Evolutionary conservation across 169 alveolate genomes (phyloP).

Genomic region (Plasmodium sp.): DNA sequence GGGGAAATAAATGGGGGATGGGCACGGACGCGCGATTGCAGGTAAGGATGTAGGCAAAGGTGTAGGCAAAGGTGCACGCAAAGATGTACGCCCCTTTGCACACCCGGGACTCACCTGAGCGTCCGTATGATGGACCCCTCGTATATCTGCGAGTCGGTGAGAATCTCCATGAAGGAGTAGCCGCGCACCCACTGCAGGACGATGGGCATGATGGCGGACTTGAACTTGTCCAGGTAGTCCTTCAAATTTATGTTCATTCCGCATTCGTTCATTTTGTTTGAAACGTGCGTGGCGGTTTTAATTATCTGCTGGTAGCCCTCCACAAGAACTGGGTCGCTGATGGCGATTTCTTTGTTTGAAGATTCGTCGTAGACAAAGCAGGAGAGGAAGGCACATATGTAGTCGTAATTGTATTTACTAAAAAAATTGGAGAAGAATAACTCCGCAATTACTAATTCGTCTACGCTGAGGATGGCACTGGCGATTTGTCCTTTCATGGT

Average conservation of each 20-base stretch:
- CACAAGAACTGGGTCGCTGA: constrained; percentile 79
- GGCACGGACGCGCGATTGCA: neutral
- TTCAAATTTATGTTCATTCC: constrained; percentile 90
- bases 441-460: constrained; percentile 97
- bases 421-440: constrained; percentile 93
- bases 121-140: constrained; percentile 98
- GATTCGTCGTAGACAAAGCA: constrained; percentile 95
- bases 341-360: constrained; percentile 80
- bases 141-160: constrained; percentile 94
- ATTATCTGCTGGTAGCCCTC: constrained; percentile 81
- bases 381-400: constrained; percentile 95
- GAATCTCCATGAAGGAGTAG: constrained; percentile 93
- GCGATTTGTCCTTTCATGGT: constrained; percentile 97
- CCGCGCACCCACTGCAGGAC: constrained; percentile 98
- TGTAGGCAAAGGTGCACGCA: neutral
- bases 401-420: constrained; percentile 92
- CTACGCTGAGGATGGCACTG: constrained; percentile 98
- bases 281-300: constrained; percentile 88
- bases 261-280: constrained; percentile 89
- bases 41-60: neutral
- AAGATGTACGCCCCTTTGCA: neutral
- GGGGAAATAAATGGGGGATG: neutral
- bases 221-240: constrained; percentile 92
- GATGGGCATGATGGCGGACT: constrained; percentile 95
- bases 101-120: constrained; percentile 77